Conservation (phyloP, 805 yeast species). For the Ogataea wickerhamii region DNA sequence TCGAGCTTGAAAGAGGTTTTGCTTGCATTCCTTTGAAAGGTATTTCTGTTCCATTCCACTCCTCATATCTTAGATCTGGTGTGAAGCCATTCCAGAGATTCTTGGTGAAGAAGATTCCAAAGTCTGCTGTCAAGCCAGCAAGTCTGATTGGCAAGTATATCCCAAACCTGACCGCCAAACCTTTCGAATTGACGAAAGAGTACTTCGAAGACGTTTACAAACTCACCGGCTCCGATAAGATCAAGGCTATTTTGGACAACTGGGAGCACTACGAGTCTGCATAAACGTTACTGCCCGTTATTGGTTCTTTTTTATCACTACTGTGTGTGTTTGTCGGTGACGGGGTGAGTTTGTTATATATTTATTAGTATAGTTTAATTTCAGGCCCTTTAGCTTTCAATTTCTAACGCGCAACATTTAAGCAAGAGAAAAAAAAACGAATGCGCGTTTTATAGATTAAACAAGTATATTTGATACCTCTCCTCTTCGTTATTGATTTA, state of each 20-base stretch:
- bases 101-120: slow-evolving; percentile 92
- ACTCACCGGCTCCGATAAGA: slow-evolving; percentile 86
- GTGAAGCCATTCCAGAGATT: slow-evolving; percentile 98
- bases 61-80: slow-evolving; percentile 96
- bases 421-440: no score
- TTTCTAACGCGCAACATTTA: no score
- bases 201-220: slow-evolving; percentile 95
- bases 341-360: no score
- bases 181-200: slow-evolving; percentile 92
- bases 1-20: slow-evolving; percentile 94
- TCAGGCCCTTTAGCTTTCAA: no score
- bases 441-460: no score
- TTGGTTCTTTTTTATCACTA: background rate
- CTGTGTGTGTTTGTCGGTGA: no score
- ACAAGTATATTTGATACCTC: no score
- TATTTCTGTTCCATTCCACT: slow-evolving; percentile 99
- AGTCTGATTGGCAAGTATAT: slow-evolving; percentile 92
- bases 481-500: no score
- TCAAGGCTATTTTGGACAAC: slow-evolving; percentile 85
- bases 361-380: no score
- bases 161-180: slow-evolving; percentile 98
- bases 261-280: slow-evolving; percentile 82
- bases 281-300: slow-evolving; percentile 19
- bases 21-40: slow-evolving; percentile 98
- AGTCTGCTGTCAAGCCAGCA: slow-evolving; percentile 91